Conservation (phyloP, 2,329 filamentous ascomycete species). For the Pestalotiopsis sp. region DNA sequence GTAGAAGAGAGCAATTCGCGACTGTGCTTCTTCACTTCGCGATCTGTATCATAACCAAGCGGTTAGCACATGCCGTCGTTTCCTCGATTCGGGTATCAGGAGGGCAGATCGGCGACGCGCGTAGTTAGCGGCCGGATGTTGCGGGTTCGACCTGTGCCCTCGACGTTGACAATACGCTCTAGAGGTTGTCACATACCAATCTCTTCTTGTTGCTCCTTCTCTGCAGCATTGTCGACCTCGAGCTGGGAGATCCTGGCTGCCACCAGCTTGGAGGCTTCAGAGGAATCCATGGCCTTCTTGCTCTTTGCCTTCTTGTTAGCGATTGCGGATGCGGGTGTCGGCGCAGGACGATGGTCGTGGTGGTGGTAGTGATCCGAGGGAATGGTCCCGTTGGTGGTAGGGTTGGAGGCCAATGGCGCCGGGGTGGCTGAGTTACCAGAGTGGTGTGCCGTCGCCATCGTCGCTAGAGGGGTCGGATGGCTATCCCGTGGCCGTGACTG, state of each 20-base stretch:
- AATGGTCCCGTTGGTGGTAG: slow-evolving; percentile 35
- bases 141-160: background rate
- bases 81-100: background rate
- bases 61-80: background rate
- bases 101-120: background rate
- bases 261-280: slow-evolving; percentile 88
- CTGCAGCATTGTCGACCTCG: slow-evolving; percentile 88
- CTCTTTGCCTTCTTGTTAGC: slow-evolving; percentile 77
- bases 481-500: slow-evolving; percentile 12
- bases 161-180: background rate
- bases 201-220: slow-evolving; percentile 94
- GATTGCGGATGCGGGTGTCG: slow-evolving; percentile 48
- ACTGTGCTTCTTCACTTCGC: slow-evolving; percentile 69
- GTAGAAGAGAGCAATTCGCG: slow-evolving; percentile 87
- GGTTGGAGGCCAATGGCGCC: slow-evolving; percentile 31
- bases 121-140: background rate
- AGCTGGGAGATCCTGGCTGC: slow-evolving; percentile 94
- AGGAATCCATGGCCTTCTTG: slow-evolving; percentile 83
- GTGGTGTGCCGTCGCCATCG: slow-evolving; percentile 40
- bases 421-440: slow-evolving; percentile 34
- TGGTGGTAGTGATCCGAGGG: slow-evolving; percentile 26
- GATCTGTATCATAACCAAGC: slow-evolving; percentile 38
- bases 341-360: slow-evolving; percentile 45
- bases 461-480: slow-evolving; percentile 18
- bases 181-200: slow-evolving; percentile 70